Conservation (phyloP, 805 yeast species). For the Sugiyamaella marilandica region DNA sequence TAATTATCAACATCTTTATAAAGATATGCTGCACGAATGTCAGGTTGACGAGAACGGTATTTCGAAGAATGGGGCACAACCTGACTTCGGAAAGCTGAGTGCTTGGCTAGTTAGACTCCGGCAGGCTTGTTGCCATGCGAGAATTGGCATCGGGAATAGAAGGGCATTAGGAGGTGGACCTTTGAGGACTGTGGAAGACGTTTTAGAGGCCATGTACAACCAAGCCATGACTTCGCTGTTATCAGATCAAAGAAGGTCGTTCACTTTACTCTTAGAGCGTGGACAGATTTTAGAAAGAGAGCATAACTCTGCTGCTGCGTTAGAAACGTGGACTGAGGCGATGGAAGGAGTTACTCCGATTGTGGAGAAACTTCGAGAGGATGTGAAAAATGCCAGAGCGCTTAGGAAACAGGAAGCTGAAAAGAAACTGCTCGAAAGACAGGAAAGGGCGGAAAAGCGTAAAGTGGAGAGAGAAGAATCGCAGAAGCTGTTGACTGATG, state of each 20-base stretch:
- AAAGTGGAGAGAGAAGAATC: background rate
- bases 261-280: conserved; percentile 46
- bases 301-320: conserved; percentile 48
- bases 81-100: conserved; percentile 40
- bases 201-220: conserved; percentile 59
- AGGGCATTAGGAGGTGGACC: conserved; percentile 30
- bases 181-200: conserved; percentile 57
- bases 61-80: background rate
- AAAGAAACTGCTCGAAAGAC: background rate
- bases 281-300: conserved; percentile 66
- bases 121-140: conserved; percentile 79
- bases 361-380: conserved; percentile 22
- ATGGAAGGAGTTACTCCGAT: conserved; percentile 31
- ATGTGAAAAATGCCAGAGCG: conserved; percentile 15
- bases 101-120: conserved; percentile 68
- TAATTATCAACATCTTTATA: conserved; percentile 62
- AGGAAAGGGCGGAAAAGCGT: background rate
- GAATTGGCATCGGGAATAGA: conserved; percentile 27
- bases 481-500: conserved; percentile 1
- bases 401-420: conserved; percentile 25
- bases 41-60: conserved; percentile 30
- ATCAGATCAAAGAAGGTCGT: conserved; percentile 45
- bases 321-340: conserved; percentile 42
- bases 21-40: conserved; percentile 54
- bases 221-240: conserved; percentile 48